Evolutionary conservation across 2,329 filamentous ascomycete genomes (phyloP), one percentile per base, ranked within the genome.

Genomic region (Cadophora luteo-olivacea): DNA sequence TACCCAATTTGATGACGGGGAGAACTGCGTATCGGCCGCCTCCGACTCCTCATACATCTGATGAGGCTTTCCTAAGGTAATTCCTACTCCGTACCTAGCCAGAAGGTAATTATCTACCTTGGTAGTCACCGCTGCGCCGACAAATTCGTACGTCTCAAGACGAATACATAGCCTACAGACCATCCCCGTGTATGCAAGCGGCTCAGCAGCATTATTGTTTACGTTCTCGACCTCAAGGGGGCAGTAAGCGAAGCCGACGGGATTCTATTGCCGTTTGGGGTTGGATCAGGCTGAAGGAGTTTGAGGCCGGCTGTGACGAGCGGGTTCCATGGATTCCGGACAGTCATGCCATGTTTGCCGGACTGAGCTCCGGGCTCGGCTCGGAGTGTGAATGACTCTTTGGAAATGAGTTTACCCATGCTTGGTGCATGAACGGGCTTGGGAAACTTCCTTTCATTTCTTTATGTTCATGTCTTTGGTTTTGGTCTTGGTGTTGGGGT

Each of bases 301-400:
- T 38, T 38, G 12, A 38, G 36, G 36, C 36, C 12, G 36, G 36
- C 36, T 9, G 36, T 38, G 36, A 38, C 12, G 36, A 38, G 36
- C 55, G 55, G 55, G 5, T 24, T 58, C 55, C 55, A 58, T 38
- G 55, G 55, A 38, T 14, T 24, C 55, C 55, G 33, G 7, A 49
- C 45, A 49, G 45, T 49, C 52, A 32, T 55, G 25, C 19, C 25
- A 33, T 19, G 9, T 4, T 4, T 19, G 16, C 41, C 41, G 41
- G 41, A 6, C 25, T 33, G 25, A 11, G 29, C 14, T 4, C n/a
- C 33, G 32, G 32, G 19, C 4, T 36, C 29, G 8, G 25, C 29
- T 55, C 52, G 52, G 52, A 29, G n/a, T 19, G 6, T 54, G 51
- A 19, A 45, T 49, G 45, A 49, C 41, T 19, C 41, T 45, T 19